Base-by-base conservation (phyloP, 805 yeast species). In the Teunomyces tritomae region DNA sequence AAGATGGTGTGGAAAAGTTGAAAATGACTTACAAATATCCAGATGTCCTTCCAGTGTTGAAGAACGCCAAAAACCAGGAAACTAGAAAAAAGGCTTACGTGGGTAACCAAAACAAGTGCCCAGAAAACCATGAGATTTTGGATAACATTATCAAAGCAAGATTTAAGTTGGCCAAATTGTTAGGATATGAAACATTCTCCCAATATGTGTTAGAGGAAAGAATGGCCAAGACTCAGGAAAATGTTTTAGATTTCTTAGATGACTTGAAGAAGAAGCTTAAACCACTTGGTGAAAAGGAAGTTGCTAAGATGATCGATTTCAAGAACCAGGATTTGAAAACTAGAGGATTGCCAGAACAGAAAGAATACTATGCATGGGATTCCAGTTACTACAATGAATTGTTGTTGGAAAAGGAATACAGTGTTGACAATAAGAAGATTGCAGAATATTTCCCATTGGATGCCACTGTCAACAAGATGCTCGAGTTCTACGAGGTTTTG, bases 21-120 rank as follows among this genome's bases (percentile, higher is more conserved):
- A 84, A 84, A 59, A 85, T 89, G 74, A 85, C 94, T 2, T 87
- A 80, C 71, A 87, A 89, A 64, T 86, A 85, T 58, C 94, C 96
- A 1, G 96, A 88, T 60, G 64, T 85, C 42, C 70, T 84, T 51
- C 95, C 95, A 1, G 85, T 85, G n/a, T 65, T 87, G 64, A 85
- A 86, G 62, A 82, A 82, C 63, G 91, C 95, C 37, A 72, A 75
- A 47, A 68, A 67, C 52, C 76, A 82, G 37, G 78, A 77, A 16
- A 86, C 94, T 2, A 79, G 96, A 68, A 82, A 79, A 58, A 59
- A 64, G 9, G 89, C 89, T 1, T 84, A 74, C 55, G 57, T 78
- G 39, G 89, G 84, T 27, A 85, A 84, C 63, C 89, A 84, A 63
- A 79, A 81, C 62, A 84, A 86, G 57, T 80, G 77, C 39, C 78